A percentile compares a stretch with the other conserved stretches of the same genome.
Conservation (phyloP, 2,329 filamentous ascomycete genomes). For the Orbilia quercus region DNA sequence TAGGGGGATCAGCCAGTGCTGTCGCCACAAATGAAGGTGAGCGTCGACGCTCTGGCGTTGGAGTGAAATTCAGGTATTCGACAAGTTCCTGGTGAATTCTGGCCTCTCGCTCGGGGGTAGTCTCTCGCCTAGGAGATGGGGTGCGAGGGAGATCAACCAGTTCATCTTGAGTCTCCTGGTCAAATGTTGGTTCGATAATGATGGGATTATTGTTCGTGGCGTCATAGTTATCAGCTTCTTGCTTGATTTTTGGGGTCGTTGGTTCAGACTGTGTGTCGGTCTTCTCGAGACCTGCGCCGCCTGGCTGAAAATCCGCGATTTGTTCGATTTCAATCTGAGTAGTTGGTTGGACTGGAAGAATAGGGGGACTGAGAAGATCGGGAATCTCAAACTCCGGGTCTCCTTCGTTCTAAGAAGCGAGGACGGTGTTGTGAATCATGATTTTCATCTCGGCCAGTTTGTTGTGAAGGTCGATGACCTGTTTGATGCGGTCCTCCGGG, state of each 20-base stretch:
- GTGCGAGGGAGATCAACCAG: background rate
- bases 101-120: background rate
- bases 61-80: background rate
- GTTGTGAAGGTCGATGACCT: constrained; percentile 52
- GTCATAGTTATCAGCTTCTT: background rate
- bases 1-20: too few species aligned
- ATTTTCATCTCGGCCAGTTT: constrained; percentile 45
- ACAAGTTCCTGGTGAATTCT: background rate
- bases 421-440: constrained; percentile 43
- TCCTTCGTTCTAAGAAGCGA: constrained; percentile 47
- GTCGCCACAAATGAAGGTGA: too few species aligned
- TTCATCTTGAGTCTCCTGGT: background rate
- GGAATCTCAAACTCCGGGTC: constrained; percentile 6
- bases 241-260: background rate
- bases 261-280: background rate
- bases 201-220: too few species aligned
- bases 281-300: background rate
- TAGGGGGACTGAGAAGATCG: constrained; percentile 12
- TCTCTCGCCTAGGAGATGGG: background rate
- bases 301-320: background rate
- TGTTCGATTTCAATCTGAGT: background rate
- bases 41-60: background rate
- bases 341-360: background rate
- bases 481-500: constrained; percentile 38
- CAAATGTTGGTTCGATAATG: background rate